A percentile compares a stretch with the other conserved stretches of the same genome.
Conservation (phyloP, 768 basidiomycete genomes). For the Boletus rubescentipes region DNA sequence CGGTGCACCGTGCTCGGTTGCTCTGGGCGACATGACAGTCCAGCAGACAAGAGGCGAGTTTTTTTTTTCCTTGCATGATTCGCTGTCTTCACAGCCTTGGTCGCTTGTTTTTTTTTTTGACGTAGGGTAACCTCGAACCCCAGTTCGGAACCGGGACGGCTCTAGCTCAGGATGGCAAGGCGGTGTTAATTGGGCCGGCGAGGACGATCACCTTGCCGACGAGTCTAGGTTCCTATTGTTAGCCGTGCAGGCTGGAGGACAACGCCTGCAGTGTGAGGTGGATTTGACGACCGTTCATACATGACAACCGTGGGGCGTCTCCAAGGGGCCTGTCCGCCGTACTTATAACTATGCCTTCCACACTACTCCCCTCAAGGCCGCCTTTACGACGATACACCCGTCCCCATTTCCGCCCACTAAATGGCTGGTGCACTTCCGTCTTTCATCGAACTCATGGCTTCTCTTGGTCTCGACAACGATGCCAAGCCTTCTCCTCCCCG, state of each 20-base stretch:
- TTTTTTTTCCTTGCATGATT: not conserved
- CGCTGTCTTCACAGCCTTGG: not conserved
- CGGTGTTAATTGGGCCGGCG: constrained; percentile 19
- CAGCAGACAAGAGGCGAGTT: not conserved
- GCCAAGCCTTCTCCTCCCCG: constrained; percentile 33
- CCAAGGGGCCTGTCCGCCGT: constrained; percentile 25
- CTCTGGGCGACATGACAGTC: constrained; percentile 7
- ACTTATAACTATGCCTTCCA: constrained; percentile 29
- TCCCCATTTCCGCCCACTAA: constrained; percentile 35
- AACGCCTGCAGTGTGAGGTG: constrained; percentile 25
- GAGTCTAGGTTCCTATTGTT: constrained; percentile 46
- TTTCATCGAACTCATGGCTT: constrained; percentile 84
- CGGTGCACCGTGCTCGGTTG: constrained; percentile 5
- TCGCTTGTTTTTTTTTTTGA: not conserved
- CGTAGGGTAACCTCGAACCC: constrained; percentile 1
- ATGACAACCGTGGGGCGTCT: constrained; percentile 40
- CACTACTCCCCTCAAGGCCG: constrained; percentile 17
- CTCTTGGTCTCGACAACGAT: constrained; percentile 67
- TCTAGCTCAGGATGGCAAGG: constrained; percentile 1
- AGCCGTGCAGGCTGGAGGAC: constrained; percentile 28
- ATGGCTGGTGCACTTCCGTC: constrained; percentile 76
- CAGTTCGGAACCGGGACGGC: constrained; percentile 18
- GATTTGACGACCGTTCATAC: constrained; percentile 33
- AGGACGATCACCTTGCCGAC: constrained; percentile 63
- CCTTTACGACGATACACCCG: constrained; percentile 15